Evolutionary conservation across 2,329 filamentous ascomycete species (phyloP), one percentile per base, ranked within the genome.

Genomic region (Aspergillus melleus): DNA sequence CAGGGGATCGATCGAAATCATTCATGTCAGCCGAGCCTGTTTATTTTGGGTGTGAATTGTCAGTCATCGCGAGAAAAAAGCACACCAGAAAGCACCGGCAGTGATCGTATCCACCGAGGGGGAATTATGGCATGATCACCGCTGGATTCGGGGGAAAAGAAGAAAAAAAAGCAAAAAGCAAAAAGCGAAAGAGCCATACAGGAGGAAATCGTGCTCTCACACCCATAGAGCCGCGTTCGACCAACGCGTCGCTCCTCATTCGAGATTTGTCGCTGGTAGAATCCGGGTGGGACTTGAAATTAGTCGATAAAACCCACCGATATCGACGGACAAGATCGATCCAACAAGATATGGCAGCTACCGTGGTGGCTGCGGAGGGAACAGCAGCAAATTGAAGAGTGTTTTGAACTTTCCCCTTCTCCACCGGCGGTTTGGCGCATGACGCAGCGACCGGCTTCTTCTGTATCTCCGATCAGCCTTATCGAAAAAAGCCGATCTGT

Each of bases 371-470:
- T 55, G 57, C 29, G 54, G 59, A 39, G 54, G 52, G 53, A 56
- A 65, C 63, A 52, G 54, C 54, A 62, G 59, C 51, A 63, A 62
- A 59, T 59, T 61, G 58, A 59, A 65, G 64, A 63, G 65, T 73
- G 72, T 73, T 74, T 73, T 72, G 70, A 72, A 72, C 66, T 73
- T 73, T 73, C 66, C 60, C 60, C 66, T 71, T 70, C 71, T 72
- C 72, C 72, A 74, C 67, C 68, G 58, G 52, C 60, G 63, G 57
- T 68, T 66, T 64, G 66, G 68, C 66, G 65, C 68, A 74, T 73
- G 67, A 73, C 72, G 69, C 71, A 72, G 68, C 68, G 68, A 65
- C 70, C 69, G 68, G 62, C 60, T 66, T 63, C 64, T 68, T 63
- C 57, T 65, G 62, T 63, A 66, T 66, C 68, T 68, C 69, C 70